Evolutionary conservation across 495 filamentous ascomycete species (phyloP).

Genomic region (Neurospora sp.): DNA sequence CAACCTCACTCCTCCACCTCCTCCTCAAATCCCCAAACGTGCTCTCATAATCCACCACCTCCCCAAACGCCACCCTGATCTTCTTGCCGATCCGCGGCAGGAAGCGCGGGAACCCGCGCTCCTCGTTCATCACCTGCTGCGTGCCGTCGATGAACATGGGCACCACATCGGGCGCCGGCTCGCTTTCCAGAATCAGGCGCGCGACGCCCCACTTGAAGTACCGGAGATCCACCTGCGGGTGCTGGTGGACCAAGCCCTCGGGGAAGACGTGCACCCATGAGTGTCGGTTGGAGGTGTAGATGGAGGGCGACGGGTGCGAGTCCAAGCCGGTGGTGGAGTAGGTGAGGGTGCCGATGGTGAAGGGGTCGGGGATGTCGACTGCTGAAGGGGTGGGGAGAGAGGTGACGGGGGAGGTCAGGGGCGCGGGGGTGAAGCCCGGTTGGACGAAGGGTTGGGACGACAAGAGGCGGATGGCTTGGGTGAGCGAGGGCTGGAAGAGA

Average conservation of each 20-base stretch:
- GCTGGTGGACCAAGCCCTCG: constrained; percentile 87
- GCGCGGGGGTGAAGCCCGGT: constrained; percentile 22
- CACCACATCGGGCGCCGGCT: constrained; percentile 73
- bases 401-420: constrained; percentile 11
- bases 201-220: constrained; percentile 98
- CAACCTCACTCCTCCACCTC: constrained; percentile 56
- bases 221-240: constrained; percentile 65
- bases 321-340: constrained; percentile 56
- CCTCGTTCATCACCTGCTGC: constrained; percentile 75
- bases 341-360: constrained; percentile 45
- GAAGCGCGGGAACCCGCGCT: constrained; percentile 67
- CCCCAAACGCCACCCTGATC: constrained; percentile 66
- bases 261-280: constrained; percentile 94
- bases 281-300: constrained; percentile 42
- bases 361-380: constrained; percentile 46
- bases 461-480: constrained; percentile 73
- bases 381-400: constrained; percentile 15
- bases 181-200: constrained; percentile 76
- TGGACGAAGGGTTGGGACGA: constrained; percentile 47
- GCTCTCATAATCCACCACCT: constrained; percentile 47
- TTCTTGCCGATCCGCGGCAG: constrained; percentile 63
- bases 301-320: constrained; percentile 46
- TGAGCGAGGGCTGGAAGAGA: constrained; percentile 82
- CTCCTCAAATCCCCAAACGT: constrained; percentile 57
- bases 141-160: constrained; percentile 90